Evolutionary conservation across 1,284 basidiomycete species (phyloP), one percentile per base, ranked within the genome.

Genomic region (Boletus smithii): DNA sequence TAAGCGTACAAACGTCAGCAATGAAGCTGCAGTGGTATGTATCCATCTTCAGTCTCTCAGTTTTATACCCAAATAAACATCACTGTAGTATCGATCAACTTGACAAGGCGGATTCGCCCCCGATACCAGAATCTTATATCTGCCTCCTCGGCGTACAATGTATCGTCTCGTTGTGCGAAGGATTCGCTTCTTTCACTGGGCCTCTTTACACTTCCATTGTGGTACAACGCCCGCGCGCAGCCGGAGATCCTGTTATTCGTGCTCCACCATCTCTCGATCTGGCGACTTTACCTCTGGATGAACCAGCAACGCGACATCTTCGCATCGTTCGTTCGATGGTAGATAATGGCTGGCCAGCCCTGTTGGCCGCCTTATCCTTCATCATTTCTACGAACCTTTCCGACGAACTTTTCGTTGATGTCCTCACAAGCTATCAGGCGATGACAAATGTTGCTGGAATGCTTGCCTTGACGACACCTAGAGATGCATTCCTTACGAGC

Each of bases 21-120:
- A 88, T 93, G 84, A 94, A 92, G 65, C 66, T 94, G 26, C 89
- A 91, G 64, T 90, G 90, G 85, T 91, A 57, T 48, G 81, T 60
- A 4, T 36, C 34, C 34, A 8, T n/a, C n/a, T n/a, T n/a, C n/a
- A n/a, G 14, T 18, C 10, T 22, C 20, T 9, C 32, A n/a, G 11
- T 24, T 42, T 17, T 40, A 14, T 34, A 13, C 49, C 33, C 5
- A 49, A 26, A 33, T 24, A 33, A 30, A 50, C 41, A 31, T 44
- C 27, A 24, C 24, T 33, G 18, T 55, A 95, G 93, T 62, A 95
- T 97, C 57, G 94, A 97, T 62, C 94, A 97, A 65, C 80, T 95
- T 14, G 94, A 97, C 71, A 97, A 99, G 68, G 85, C 91, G 0
- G 97, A 99, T 59, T 84, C 95, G 0, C 97, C 97, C 0, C 74